Evolutionary conservation across 345 rosid species (phyloP).

Genomic region (Psidium friedrichsthalianum): DNA sequence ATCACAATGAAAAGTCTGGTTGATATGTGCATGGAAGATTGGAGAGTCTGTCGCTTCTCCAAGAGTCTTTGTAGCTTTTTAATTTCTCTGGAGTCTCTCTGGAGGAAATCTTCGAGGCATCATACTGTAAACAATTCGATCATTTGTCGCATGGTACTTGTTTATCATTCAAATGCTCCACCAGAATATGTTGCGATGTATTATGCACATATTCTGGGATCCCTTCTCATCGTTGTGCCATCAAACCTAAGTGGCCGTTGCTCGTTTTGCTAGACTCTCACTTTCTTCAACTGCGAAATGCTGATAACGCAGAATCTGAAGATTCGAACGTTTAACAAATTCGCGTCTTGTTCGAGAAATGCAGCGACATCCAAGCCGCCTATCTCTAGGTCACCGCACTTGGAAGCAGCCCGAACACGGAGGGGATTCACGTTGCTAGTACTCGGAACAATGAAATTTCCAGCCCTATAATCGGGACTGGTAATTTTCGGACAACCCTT

Average conservation of each 20-base stretch:
- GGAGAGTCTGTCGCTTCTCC: neutral
- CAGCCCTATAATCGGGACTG: constrained; percentile 51
- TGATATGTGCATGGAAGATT: neutral
- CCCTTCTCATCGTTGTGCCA: neutral
- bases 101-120: neutral
- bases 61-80: neutral
- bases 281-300: constrained; percentile 42
- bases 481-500: too few relatives aligned
- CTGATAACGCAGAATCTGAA: constrained; percentile 36
- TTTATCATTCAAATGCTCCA: neutral
- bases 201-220: neutral
- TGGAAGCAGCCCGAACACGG: constrained; percentile 67
- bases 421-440: constrained; percentile 67
- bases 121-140: neutral
- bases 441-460: constrained; percentile 52
- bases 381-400: constrained; percentile 45
- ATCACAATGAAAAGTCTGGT: neutral
- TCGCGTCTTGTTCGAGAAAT: constrained; percentile 45
- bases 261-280: constrained; percentile 37
- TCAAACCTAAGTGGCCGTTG: neutral
- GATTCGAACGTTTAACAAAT: constrained; percentile 63
- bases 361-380: constrained; percentile 37
- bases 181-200: accelerated
- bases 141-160: neutral
- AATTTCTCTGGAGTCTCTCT: neutral